Base-by-base conservation (phyloP, 192 early-diverging fungal species). In the Oehlia diaphana region DNA sequence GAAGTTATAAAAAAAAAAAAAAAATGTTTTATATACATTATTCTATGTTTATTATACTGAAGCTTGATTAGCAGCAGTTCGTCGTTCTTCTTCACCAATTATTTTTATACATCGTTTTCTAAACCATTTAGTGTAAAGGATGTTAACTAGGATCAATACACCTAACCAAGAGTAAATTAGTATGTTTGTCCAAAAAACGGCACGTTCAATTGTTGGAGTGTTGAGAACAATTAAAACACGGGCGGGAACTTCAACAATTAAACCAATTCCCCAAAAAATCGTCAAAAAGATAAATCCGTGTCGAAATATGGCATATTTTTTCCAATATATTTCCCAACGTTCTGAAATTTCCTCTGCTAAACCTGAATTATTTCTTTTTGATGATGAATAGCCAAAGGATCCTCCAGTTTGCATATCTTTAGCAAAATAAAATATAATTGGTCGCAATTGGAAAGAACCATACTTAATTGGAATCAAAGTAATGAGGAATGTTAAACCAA, bases 341-440 rank as follows among this genome's bases (percentile, higher is more conserved):
- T 64, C 26, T 26, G 63, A 10, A 10, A 28, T 64, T 8, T 64
- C 63, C 8, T 64, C 63, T 23, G 63, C 12, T 64, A 28, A 64
- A 64, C 26, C 63, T 23, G 77, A 39, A n/a, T 81, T 82, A 0
- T 12, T 12, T 1, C 44, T 47, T 47, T 47, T 10, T 47, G 44
- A 0, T 2, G 44, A 0, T 47, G 44, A 12, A 47, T 12, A 47
- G 10, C 44, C 10, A 12, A 47, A 47, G 9, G 44, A 10, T 42
- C 82, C 47, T 2, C 81, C 76, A 53, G 83, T 72, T 63, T 83
- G 75, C 69, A 86, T 62, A 16, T 88, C 81, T 53, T 79, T 74
- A 31, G 81, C 81, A 61, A 82, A 80, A 77, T 81, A 81, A 69
- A 78, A 84, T 79, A 83, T 78, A 21, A 88, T 76, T 3, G 87